Conservation (phyloP, 192 early-diverging fungal genomes). For the Backusella macrospora region DNA sequence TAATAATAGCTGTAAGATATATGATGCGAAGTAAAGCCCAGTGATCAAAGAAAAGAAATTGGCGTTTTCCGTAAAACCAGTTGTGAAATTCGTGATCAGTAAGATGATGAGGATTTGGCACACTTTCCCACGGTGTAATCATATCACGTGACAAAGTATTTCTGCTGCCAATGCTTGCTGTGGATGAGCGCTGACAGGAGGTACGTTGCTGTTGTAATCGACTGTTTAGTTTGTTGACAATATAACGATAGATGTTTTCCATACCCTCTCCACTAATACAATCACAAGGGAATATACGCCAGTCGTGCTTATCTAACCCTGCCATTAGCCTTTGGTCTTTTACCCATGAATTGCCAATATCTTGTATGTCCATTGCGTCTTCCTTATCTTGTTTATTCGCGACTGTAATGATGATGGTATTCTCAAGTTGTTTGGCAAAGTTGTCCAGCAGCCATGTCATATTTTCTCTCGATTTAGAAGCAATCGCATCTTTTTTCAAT, state of each 20-base stretch:
- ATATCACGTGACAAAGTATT: not conserved
- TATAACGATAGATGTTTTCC: slow-evolving; percentile 27
- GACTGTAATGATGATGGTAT: slow-evolving; percentile 35
- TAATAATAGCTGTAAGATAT: slow-evolving; percentile 26
- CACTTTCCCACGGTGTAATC: slow-evolving; percentile 35
- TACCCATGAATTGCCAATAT: slow-evolving; percentile 35
- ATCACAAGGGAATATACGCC: slow-evolving; percentile 37
- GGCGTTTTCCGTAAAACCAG: slow-evolving; percentile 23
- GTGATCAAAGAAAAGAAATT: slow-evolving; percentile 38
- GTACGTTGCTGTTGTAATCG: slow-evolving; percentile 1
- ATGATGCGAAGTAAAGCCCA: slow-evolving; percentile 27
- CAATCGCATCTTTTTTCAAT: slow-evolving; percentile 1
- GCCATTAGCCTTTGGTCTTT: slow-evolving; percentile 18
- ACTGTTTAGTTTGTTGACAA: slow-evolving; percentile 19
- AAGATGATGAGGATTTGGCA: slow-evolving; percentile 35
- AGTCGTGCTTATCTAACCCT: slow-evolving; percentile 29
- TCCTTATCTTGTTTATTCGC: slow-evolving; percentile 32
- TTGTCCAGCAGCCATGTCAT: slow-evolving; percentile 31
- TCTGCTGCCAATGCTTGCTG: slow-evolving; percentile 6
- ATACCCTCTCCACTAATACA: slow-evolving; percentile 23
- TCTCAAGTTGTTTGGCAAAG: slow-evolving; percentile 15
- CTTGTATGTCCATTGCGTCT: slow-evolving; percentile 30
- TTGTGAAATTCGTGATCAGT: slow-evolving; percentile 30
- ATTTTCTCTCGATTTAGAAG: slow-evolving; percentile 28
- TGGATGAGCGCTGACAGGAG: slow-evolving; percentile 5